Conservation (phyloP, 2,329 filamentous ascomycete species). For the Colletotrichum sp. region DNA sequence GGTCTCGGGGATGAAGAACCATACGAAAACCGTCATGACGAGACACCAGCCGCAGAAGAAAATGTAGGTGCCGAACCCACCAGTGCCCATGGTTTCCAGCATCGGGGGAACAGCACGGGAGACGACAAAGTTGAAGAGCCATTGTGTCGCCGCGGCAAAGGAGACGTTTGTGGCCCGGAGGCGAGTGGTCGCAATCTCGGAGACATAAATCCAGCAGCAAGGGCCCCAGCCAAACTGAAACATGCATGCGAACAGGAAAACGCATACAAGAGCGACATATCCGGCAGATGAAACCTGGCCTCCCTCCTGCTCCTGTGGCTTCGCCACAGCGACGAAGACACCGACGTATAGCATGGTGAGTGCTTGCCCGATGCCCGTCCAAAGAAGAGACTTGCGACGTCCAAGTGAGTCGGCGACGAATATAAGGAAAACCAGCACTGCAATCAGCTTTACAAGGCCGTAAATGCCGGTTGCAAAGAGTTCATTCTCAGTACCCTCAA, state of each 20-base stretch:
- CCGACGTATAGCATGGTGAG: slow-evolving; percentile 43
- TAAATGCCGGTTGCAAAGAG: slow-evolving; percentile 70
- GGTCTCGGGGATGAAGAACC: slow-evolving; percentile 55
- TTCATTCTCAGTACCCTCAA: slow-evolving; percentile 58
- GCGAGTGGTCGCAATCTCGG: slow-evolving; percentile 57
- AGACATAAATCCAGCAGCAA: slow-evolving; percentile 48
- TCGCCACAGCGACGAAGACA: slow-evolving; percentile 64
- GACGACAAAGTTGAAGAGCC: slow-evolving; percentile 70
- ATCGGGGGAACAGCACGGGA: slow-evolving; percentile 67
- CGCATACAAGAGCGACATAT: slow-evolving; percentile 68
- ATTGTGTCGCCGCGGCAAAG: slow-evolving; percentile 65
- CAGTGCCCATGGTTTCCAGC: slow-evolving; percentile 53
- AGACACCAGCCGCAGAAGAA: slow-evolving; percentile 44
- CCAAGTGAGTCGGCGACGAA: slow-evolving; percentile 26
- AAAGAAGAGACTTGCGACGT: slow-evolving; percentile 24
- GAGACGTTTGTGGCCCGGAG: slow-evolving; percentile 56
- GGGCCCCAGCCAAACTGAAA: slow-evolving; percentile 45
- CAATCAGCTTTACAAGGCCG: slow-evolving; percentile 59
- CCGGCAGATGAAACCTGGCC: slow-evolving; percentile 44
- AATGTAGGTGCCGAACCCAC: slow-evolving; percentile 47
- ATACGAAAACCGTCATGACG: slow-evolving; percentile 11
- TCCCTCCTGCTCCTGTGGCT: slow-evolving; percentile 45
- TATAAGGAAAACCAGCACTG: slow-evolving; percentile 20
- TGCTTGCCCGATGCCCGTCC: slow-evolving; percentile 24
- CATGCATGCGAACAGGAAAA: slow-evolving; percentile 62